Conservation (phyloP, 148 eudicot genomes). For the Nepenthes mirabilis region DNA sequence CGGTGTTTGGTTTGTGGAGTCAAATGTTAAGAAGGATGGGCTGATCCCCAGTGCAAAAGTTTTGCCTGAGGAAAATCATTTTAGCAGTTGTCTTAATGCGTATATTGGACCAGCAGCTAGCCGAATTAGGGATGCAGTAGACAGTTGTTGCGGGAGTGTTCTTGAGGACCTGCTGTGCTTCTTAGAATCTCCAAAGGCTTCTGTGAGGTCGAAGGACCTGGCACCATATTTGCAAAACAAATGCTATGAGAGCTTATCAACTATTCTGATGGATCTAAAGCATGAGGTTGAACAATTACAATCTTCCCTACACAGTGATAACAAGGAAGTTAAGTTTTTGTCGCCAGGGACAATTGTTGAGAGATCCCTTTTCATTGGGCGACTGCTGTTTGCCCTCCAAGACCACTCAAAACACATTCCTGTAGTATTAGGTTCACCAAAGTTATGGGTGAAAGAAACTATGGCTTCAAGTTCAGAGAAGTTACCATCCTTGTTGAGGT, state of each 20-base stretch:
- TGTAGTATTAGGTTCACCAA: conserved; percentile 77
- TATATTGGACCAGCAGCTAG: conserved; percentile 78
- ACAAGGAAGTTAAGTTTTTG: conserved; percentile 16
- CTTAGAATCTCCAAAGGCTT: conserved; percentile 90
- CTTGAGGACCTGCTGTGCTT: conserved; percentile 71
- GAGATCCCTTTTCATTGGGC: conserved; percentile 79
- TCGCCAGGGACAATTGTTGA: conserved; percentile 47
- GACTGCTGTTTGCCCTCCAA: conserved; percentile 78
- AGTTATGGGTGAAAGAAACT: conserved; percentile 58
- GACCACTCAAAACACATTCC: conserved; percentile 79
- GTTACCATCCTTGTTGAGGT: conserved; percentile 33
- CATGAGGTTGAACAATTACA: conserved; percentile 56
- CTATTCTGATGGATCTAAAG: conserved; percentile 53
- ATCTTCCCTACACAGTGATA: conserved; percentile 32
- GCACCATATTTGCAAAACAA: conserved; percentile 66
- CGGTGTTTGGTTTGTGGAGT: conserved; percentile 80
- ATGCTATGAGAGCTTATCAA: conserved; percentile 55
- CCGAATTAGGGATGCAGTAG: conserved; percentile 83
- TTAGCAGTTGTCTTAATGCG: conserved; percentile 64
- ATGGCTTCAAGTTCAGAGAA: conserved; percentile 27
- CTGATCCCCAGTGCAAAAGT: conserved; percentile 32
- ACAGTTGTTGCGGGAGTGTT: conserved; percentile 58
- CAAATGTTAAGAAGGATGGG: conserved; percentile 41
- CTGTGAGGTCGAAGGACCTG: conserved; percentile 56
- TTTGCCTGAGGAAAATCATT: conserved; percentile 49